Percentiles rank a stretch among this genome's conserved stretches.
phyloP scores from a whole-genome alignment of 305 asterid genomes.

The Solanum hybrid region DNA sequence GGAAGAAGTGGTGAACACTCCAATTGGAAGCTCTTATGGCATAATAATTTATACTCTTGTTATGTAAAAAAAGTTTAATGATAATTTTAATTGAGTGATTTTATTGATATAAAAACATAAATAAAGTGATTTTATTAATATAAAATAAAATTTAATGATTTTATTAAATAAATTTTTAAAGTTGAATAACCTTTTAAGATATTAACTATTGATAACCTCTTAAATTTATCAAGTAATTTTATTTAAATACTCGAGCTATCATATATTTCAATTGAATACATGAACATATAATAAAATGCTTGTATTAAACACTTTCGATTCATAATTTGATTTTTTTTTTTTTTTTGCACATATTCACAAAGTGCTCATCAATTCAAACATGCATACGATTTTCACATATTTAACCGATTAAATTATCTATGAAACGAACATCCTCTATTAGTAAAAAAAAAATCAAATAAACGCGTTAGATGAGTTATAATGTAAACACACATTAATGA shows the following conservation, averaged over 20 bases:
- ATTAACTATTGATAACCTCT: no score
- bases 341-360: not conserved
- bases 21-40: not conserved
- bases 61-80: not conserved
- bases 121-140: not conserved
- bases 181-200: no score
- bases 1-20: not conserved
- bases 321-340: no score
- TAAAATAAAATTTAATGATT: no score
- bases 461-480: not conserved
- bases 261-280: not conserved
- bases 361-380: not conserved
- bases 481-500: not conserved
- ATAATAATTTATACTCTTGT: no score
- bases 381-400: not conserved
- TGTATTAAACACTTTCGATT: fast-evolving
- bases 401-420: no score
- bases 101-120: no score
- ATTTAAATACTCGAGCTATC: not conserved
- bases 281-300: not conserved
- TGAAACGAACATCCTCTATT: no score
- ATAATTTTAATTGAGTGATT: not conserved
- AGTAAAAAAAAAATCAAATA: not conserved
- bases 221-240: no score
- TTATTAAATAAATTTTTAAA: no score